Percentiles rank a stretch among this genome's conserved stretches.
Conservation (phyloP, 805 yeast species). For the Cyberlindnera euphorbiae region DNA sequence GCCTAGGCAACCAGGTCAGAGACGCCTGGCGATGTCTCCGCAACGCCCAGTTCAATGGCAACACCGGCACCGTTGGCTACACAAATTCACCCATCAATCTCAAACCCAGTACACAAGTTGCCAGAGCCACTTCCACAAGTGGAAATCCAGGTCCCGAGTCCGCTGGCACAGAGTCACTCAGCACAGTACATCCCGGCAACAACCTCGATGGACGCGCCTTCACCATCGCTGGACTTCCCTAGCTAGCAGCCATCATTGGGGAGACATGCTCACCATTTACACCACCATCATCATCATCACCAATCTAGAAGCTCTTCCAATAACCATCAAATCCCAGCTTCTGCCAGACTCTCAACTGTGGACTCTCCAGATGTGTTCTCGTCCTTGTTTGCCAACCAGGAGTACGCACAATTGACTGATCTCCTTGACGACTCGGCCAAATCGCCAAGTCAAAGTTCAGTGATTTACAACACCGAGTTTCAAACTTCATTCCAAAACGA, state of each 20-base stretch:
- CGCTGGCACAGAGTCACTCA: conserved; percentile 1
- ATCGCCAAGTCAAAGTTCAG: conserved; percentile 23
- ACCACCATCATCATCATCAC: conserved; percentile 2
- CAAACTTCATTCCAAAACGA: conserved; percentile 25
- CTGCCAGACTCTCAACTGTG: conserved; percentile 4
- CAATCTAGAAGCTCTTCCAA: conserved; percentile 1
- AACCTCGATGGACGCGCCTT: neutral
- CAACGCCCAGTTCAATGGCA: too few relatives aligned
- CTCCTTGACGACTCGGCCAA: conserved; percentile 26
- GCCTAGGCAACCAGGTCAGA: too few relatives aligned
- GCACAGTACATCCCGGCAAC: neutral
- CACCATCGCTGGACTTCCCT: neutral
- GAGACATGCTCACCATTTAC: neutral
- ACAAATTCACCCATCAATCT: too few relatives aligned
- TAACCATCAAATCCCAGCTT: neutral
- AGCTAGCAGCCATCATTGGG: neutral
- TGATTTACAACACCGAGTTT: conserved; percentile 22
- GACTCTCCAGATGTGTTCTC: conserved; percentile 27
- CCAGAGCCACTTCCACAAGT: neutral
- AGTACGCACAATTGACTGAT: conserved; percentile 37
- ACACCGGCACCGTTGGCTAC: too few relatives aligned
- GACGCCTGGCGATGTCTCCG: too few relatives aligned
- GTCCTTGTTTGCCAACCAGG: conserved; percentile 35
- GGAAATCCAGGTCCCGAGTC: neutral
- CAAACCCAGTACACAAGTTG: neutral